A percentile compares a stretch with the other conserved stretches of the same genome.
phyloP scores from a whole-genome alignment of 1,284 basidiomycete species.

The Sanghuangporus sanghuang region DNA sequence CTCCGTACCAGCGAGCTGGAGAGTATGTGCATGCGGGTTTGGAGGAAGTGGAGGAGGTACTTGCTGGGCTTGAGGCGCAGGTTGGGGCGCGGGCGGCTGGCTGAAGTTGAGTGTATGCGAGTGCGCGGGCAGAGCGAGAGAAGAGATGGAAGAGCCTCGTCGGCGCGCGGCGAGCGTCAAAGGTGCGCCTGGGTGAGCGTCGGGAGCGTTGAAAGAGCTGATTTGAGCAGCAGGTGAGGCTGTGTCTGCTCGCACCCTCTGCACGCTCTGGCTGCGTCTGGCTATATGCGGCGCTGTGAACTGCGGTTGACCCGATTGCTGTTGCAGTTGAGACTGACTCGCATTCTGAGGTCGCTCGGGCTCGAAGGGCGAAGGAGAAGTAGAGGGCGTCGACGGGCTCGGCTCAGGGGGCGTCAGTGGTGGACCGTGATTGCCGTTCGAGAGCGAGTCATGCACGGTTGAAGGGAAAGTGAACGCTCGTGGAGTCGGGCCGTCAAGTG shows the following conservation, averaged over 20 bases:
- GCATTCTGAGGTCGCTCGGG: slow-evolving; percentile 41
- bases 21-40: slow-evolving; percentile 38
- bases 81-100: neutral
- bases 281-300: neutral
- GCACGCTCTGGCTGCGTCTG: neutral
- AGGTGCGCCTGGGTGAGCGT: slow-evolving; percentile 1
- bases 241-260: neutral
- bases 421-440: neutral
- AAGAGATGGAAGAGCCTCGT: slow-evolving; percentile 14
- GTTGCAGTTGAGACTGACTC: neutral
- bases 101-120: neutral
- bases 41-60: slow-evolving; percentile 33
- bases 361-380: slow-evolving; percentile 63
- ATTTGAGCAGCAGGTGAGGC: slow-evolving; percentile 10
- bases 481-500: slow-evolving; percentile 71
- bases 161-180: slow-evolving; percentile 11
- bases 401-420: slow-evolving; percentile 25
- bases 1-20: slow-evolving; percentile 39
- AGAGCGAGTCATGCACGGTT: slow-evolving; percentile 53
- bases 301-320: neutral
- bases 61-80: neutral
- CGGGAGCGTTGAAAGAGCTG: slow-evolving; percentile 10
- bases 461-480: slow-evolving; percentile 69
- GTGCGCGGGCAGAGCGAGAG: slow-evolving; percentile 3
- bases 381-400: slow-evolving; percentile 62